Percentiles rank a stretch among this genome's conserved stretches.
These are phyloP conservation scores for Gyromitra esculenta DNA, from an alignment of 2,329 filamentous ascomycete species.

Conservation along the genomic window DNA sequence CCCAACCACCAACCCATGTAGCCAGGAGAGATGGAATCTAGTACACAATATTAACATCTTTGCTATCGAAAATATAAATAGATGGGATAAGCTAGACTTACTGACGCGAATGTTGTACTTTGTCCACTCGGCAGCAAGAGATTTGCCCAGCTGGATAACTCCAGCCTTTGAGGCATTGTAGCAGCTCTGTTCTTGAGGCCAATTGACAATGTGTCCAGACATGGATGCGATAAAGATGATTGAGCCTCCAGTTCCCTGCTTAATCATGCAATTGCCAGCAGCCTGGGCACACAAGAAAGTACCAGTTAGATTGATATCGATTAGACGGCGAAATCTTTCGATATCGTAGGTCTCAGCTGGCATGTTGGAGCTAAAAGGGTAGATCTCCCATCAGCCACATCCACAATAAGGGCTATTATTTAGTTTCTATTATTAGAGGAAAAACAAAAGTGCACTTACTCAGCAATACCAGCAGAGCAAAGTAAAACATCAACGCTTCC, in stretches of 20 bases:
- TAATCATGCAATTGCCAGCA: conserved; percentile 77
- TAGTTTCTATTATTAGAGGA: background rate
- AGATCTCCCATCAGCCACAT: conserved; percentile 46
- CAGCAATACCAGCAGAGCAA: conserved; percentile 81
- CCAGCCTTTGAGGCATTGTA: conserved; percentile 88
- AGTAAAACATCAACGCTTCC: conserved; percentile 78
- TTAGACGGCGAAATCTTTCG: conserved; percentile 78
- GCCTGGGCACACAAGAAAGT: conserved; percentile 80
- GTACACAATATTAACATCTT: conserved; percentile 14
- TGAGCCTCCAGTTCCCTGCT: conserved; percentile 74
- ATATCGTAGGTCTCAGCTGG: conserved; percentile 80
- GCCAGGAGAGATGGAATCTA: conserved; percentile 79
- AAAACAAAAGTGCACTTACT: conserved; percentile 62
- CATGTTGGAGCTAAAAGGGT: conserved; percentile 72
- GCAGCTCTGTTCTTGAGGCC: conserved; percentile 81
- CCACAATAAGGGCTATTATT: conserved; percentile 13
- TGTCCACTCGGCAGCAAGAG: conserved; percentile 84
- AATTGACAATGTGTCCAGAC: conserved; percentile 86
- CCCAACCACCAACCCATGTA: conserved; percentile 70
- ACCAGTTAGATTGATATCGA: conserved; percentile 84
- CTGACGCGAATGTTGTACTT: conserved; percentile 80
- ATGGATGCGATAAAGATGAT: conserved; percentile 82
- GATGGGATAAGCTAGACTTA: conserved; percentile 32
- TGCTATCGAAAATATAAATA: background rate
- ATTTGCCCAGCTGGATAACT: conserved; percentile 80